Evolutionary conservation across 805 yeast genomes (phyloP).

Genomic region (Blastobotrys terrestris): DNA sequence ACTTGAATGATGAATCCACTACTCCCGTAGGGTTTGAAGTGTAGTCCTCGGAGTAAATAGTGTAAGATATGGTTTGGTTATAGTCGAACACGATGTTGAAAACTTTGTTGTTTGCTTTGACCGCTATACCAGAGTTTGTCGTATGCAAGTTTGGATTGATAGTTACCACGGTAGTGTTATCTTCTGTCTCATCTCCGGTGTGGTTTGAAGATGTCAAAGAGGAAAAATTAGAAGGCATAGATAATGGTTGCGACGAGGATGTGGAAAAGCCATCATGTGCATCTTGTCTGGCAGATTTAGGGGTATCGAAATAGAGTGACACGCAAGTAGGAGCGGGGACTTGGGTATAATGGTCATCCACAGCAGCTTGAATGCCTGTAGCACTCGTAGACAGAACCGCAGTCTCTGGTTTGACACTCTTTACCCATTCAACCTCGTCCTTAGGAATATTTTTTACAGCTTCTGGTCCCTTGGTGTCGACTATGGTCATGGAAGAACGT

Average conservation of each 20-base stretch:
- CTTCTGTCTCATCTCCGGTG: too few species aligned
- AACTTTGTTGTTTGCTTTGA: background rate
- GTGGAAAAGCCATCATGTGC: background rate
- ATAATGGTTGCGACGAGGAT: background rate
- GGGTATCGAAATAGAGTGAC: background rate
- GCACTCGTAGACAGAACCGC: constrained; percentile 14
- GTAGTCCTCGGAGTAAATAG: background rate
- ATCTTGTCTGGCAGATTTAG: background rate
- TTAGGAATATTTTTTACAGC: background rate
- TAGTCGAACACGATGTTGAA: background rate
- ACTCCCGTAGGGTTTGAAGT: background rate
- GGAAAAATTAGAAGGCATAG: too few species aligned
- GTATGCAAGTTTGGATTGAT: background rate
- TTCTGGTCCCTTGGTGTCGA: background rate
- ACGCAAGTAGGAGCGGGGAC: constrained; percentile 1
- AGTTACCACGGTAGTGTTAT: background rate
- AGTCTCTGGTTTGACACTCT: background rate
- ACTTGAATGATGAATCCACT: background rate
- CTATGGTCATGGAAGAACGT: too few species aligned
- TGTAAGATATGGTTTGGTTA: background rate
- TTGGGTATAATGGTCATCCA: constrained; percentile 8
- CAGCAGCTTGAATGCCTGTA: constrained; percentile 16
- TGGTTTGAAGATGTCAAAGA: too few species aligned
- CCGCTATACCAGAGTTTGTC: background rate
- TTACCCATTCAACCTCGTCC: background rate